A percentile compares a stretch with the other conserved stretches of the same genome.
Conservation (phyloP, 2,329 filamentous ascomycete species). For the Claviceps citrina region DNA sequence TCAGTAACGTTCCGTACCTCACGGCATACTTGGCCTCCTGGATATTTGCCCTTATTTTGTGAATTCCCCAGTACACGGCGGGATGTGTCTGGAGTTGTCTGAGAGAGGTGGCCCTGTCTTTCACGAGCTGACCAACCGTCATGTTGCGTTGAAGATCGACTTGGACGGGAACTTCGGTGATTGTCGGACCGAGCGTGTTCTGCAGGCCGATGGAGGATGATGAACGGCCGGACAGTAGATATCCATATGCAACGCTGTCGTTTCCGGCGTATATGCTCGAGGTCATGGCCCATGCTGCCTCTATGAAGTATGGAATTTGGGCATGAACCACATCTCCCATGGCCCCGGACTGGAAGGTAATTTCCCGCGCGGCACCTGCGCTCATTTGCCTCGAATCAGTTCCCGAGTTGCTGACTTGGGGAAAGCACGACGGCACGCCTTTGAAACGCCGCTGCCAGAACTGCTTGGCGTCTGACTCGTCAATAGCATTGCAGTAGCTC, state of each 20-base stretch:
- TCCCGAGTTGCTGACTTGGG: neutral
- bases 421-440: neutral
- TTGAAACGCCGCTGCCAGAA: constrained; percentile 2
- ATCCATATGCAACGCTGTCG: constrained; percentile 4
- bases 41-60: neutral
- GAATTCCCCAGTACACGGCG: neutral
- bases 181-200: constrained; percentile 3
- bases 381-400: neutral
- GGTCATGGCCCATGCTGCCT: constrained; percentile 5
- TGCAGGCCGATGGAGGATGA: neutral
- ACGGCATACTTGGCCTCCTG: neutral
- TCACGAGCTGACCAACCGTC: constrained; percentile 3
- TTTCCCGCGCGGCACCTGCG: neutral
- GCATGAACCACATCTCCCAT: neutral
- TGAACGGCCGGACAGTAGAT: constrained; percentile 2
- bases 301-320: constrained; percentile 5
- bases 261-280: constrained; percentile 4
- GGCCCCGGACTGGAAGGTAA: neutral
- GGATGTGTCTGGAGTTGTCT: constrained; percentile 2
- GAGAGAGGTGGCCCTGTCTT: neutral
- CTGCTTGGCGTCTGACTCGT: neutral
- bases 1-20: neutral
- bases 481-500: neutral
- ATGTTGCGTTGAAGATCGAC: neutral
- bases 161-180: constrained; percentile 5